Conservation (phyloP, 1,284 basidiomycete species). For the Psilocybe mexicana region DNA sequence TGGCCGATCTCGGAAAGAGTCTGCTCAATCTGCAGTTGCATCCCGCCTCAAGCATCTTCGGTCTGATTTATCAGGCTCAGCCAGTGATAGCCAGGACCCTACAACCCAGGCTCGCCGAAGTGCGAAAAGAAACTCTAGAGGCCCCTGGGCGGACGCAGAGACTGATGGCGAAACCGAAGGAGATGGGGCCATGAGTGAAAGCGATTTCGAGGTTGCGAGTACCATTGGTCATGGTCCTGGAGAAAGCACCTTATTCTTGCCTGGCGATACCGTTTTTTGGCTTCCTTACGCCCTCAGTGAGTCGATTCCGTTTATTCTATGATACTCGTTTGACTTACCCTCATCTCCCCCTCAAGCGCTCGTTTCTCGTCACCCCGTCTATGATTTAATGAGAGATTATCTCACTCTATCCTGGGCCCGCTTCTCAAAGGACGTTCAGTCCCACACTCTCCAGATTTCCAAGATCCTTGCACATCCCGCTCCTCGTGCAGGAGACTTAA, state of each 20-base stretch:
- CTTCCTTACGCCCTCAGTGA: constrained; percentile 87
- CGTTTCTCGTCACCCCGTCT: constrained; percentile 89
- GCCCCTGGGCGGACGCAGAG: constrained; percentile 77
- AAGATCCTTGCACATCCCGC: constrained; percentile 83
- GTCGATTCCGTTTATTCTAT: constrained; percentile 31
- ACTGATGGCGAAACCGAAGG: constrained; percentile 74
- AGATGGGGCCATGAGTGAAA: constrained; percentile 75
- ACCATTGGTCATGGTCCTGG: constrained; percentile 77
- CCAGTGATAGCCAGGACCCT: constrained; percentile 48
- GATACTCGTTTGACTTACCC: not conserved
- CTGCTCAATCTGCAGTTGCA: constrained; percentile 68
- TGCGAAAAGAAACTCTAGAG: constrained; percentile 56
- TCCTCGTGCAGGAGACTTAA: constrained; percentile 83
- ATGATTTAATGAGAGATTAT: constrained; percentile 92
- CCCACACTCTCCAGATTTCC: constrained; percentile 82
- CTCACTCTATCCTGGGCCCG: constrained; percentile 91
- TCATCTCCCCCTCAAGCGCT: constrained; percentile 51
- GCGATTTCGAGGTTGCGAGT: constrained; percentile 78
- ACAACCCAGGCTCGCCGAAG: constrained; percentile 54
- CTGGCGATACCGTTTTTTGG: constrained; percentile 90
- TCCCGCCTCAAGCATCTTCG: constrained; percentile 66
- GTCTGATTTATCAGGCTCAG: constrained; percentile 47
- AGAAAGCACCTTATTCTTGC: constrained; percentile 82
- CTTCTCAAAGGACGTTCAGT: constrained; percentile 90
- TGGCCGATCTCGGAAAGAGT: constrained; percentile 74